Conservation (phyloP, 495 filamentous ascomycete species). For the Chlorociboria aeruginascens region DNA sequence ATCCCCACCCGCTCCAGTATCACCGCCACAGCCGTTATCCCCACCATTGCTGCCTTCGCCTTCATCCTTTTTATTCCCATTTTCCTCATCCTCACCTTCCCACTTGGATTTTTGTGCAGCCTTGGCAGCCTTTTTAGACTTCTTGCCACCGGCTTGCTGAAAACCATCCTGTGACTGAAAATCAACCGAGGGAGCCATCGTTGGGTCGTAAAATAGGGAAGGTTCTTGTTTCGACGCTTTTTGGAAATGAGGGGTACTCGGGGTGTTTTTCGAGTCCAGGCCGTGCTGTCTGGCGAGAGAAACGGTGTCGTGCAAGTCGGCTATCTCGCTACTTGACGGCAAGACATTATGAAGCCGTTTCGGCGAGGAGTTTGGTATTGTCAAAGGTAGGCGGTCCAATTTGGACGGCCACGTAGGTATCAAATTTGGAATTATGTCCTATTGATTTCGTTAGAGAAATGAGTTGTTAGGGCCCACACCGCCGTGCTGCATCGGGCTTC, state of each 20-base stretch:
- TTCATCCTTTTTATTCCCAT: constrained; percentile 34
- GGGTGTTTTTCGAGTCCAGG: constrained; percentile 12
- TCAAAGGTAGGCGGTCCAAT: constrained; percentile 9
- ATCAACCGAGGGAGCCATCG: constrained; percentile 26
- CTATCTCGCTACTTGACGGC: constrained; percentile 5
- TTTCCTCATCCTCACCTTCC: constrained; percentile 22
- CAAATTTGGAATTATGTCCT: constrained; percentile 13
- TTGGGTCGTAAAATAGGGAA: constrained; percentile 22
- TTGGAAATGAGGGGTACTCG: constrained; percentile 11
- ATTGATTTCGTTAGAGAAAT: constrained; percentile 18
- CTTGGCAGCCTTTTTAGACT: constrained; percentile 24
- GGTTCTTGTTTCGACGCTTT: constrained; percentile 14
- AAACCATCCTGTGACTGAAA: constrained; percentile 35
- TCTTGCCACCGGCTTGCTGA: constrained; percentile 28
- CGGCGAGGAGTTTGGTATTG: constrained; percentile 3
- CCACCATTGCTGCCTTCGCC: constrained; percentile 23
- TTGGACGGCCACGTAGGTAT: constrained; percentile 18
- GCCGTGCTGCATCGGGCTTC: constrained; percentile 19
- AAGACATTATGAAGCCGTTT: neutral
- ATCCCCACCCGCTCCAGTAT: constrained; percentile 21
- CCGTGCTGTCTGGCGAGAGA: constrained; percentile 17
- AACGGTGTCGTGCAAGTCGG: constrained; percentile 13
- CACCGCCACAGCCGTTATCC: constrained; percentile 18
- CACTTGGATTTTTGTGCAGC: constrained; percentile 10
- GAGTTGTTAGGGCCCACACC: constrained; percentile 19